Evolutionary conservation across 352 stramenopile species (phyloP).

Genomic region (Phytophthora niederhauseri): DNA sequence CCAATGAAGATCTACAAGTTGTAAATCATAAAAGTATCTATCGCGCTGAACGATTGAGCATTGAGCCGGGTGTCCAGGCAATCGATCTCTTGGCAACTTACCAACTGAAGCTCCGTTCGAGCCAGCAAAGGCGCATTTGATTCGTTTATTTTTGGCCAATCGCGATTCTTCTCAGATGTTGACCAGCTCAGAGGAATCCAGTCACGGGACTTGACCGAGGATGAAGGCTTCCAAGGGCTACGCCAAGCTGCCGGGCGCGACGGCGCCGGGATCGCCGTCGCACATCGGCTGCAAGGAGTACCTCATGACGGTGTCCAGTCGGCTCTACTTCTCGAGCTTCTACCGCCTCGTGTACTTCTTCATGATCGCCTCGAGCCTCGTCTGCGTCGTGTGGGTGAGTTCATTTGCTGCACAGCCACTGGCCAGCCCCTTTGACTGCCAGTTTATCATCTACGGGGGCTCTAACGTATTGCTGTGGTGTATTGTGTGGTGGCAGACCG

Average conservation of each 20-base stretch:
- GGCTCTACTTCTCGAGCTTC: conserved; percentile 85
- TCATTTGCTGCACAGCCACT: not conserved
- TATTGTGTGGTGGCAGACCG: conserved; percentile 48
- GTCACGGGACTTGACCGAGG: not conserved
- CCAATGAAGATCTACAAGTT: no score
- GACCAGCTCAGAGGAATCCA: conserved; percentile 17
- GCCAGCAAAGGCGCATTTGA: conserved; percentile 5
- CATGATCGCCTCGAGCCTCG: conserved; percentile 72
- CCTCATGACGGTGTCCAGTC: conserved; percentile 71
- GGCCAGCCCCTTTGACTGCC: not conserved
- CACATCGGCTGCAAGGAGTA: conserved; percentile 74
- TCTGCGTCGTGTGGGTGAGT: conserved; percentile 77
- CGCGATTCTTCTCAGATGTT: conserved; percentile 3
- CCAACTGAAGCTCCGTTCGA: no score
- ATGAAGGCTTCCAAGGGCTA: conserved; percentile 38
- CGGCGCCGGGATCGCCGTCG: conserved; percentile 13
- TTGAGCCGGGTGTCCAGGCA: no score
- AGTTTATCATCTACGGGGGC: not conserved
- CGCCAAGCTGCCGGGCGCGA: conserved; percentile 36
- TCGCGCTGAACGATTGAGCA: no score
- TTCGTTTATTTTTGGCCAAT: conserved; percentile 27
- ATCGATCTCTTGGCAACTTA: no score
- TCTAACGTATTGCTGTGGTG: not conserved
- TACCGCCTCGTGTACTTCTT: conserved; percentile 83
- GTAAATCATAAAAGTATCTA: no score